These are phyloP conservation scores for Corylus heterophylla DNA, from an alignment of 306 rosid genomes.

Conservation along the genomic window DNA sequence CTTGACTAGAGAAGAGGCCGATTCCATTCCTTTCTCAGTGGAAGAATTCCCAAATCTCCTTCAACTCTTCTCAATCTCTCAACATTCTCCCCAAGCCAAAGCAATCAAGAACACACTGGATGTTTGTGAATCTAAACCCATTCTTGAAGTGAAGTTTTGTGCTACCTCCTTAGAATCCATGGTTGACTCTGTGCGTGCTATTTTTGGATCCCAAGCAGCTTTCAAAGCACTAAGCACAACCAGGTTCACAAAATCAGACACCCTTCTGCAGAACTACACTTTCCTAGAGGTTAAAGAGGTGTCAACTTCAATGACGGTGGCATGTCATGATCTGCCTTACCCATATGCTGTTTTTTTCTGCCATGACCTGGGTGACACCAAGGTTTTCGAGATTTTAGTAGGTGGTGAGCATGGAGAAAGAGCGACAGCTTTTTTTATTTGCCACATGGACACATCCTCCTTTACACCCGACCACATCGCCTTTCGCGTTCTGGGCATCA, in stretches of 20 bases:
- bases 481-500: conserved; percentile 44
- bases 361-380: conserved; percentile 53
- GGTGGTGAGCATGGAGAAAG: conserved; percentile 42
- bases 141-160: conserved; percentile 68
- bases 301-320: conserved; percentile 46
- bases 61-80: conserved; percentile 49
- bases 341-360: conserved; percentile 76
- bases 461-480: conserved; percentile 66
- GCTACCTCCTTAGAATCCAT: conserved; percentile 67
- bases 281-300: conserved; percentile 38
- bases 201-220: conserved; percentile 43
- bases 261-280: conserved; percentile 60
- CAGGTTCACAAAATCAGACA: conserved; percentile 34
- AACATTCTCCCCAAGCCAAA: conserved; percentile 61
- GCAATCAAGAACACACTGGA: conserved; percentile 58
- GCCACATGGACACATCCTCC: conserved; percentile 79
- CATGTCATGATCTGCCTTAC: conserved; percentile 75
- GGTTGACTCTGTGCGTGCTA: conserved; percentile 44
- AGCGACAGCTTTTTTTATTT: conserved; percentile 51
- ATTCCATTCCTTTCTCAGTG: conserved; percentile 57
- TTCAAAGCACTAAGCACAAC: conserved; percentile 50
- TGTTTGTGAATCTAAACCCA: conserved; percentile 50
- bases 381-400: conserved; percentile 45
- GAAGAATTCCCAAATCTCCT: conserved; percentile 44
- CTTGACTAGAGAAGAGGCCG: conserved; percentile 58